Evolutionary conservation across 805 yeast genomes (phyloP).

Genomic region (Candida coquimbonensis): DNA sequence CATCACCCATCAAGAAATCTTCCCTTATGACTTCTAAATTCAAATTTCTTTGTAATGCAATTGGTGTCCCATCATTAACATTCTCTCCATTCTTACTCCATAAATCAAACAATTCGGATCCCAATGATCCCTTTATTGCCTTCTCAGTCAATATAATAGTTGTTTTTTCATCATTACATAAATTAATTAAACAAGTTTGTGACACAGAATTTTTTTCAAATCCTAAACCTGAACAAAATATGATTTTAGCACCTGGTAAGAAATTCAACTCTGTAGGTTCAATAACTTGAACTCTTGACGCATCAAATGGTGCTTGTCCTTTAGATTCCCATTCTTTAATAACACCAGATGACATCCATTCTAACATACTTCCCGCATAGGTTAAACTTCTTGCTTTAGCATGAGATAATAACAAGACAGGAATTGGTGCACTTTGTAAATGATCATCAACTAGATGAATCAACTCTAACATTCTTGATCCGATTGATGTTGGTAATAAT

Average conservation of each 20-base stretch:
- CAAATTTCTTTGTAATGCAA: conserved; percentile 41
- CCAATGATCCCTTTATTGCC: conserved; percentile 41
- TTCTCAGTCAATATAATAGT: conserved; percentile 73
- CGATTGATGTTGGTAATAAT: conserved; percentile 71
- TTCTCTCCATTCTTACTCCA: conserved; percentile 46
- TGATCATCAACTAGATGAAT: conserved; percentile 67
- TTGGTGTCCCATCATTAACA: conserved; percentile 56
- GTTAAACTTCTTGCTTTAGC: conserved; percentile 72
- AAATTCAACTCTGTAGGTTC: conserved; percentile 48
- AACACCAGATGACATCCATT: conserved; percentile 93
- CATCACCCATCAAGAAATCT: conserved; percentile 43
- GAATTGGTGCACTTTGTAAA: conserved; percentile 42
- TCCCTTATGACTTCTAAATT: conserved; percentile 36
- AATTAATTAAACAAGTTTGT: conserved; percentile 40
- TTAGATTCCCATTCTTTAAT: conserved; percentile 76
- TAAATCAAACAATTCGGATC: conserved; percentile 40
- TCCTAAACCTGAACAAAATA: conserved; percentile 68
- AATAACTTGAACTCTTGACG: conserved; percentile 51
- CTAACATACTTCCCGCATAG: conserved; percentile 84
- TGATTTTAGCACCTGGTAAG: conserved; percentile 66
- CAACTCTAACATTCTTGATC: conserved; percentile 77
- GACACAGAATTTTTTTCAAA: conserved; percentile 58
- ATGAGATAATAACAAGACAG: conserved; percentile 69
- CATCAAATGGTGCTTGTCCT: conserved; percentile 73
- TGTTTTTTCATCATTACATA: conserved; percentile 60